Conservation (phyloP, 2,329 filamentous ascomycete species). For the Sarocladium brachiariae region DNA sequence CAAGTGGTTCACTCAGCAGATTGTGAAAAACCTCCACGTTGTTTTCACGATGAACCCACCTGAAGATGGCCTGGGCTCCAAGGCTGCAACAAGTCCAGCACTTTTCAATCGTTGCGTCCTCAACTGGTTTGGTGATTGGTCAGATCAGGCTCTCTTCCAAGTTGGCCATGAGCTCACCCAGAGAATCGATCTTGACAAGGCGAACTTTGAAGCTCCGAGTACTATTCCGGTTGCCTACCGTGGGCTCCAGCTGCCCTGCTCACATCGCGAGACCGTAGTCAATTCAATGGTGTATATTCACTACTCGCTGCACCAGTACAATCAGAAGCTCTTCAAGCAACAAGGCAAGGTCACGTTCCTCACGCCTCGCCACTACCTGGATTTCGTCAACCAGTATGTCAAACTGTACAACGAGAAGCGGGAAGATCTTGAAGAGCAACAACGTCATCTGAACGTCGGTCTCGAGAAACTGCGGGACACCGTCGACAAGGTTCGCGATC, state of each 20-base stretch:
- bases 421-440: conserved; percentile 96
- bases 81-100: conserved; percentile 94
- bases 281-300: conserved; percentile 99
- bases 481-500: conserved; percentile 91
- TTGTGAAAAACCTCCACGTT: conserved; percentile 97
- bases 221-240: conserved; percentile 90
- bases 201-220: conserved; percentile 79
- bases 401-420: conserved; percentile 97
- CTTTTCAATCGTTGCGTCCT: conserved; percentile 99
- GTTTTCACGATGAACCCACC: conserved; percentile 99
- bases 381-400: conserved; percentile 97
- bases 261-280: conserved; percentile 84
- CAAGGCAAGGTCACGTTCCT: conserved; percentile 90
- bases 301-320: conserved; percentile 87
- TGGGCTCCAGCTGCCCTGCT: conserved; percentile 74
- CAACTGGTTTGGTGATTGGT: conserved; percentile 99
- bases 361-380: conserved; percentile 92
- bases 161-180: conserved; percentile 93
- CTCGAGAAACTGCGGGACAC: conserved; percentile 96
- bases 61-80: conserved; percentile 87
- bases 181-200: conserved; percentile 87
- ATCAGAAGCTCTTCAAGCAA: conserved; percentile 79
- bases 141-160: conserved; percentile 96
- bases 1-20: conserved; percentile 99
- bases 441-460: conserved; percentile 95